Conservation (phyloP, 768 basidiomycete species). For the Suillus spraguei region DNA sequence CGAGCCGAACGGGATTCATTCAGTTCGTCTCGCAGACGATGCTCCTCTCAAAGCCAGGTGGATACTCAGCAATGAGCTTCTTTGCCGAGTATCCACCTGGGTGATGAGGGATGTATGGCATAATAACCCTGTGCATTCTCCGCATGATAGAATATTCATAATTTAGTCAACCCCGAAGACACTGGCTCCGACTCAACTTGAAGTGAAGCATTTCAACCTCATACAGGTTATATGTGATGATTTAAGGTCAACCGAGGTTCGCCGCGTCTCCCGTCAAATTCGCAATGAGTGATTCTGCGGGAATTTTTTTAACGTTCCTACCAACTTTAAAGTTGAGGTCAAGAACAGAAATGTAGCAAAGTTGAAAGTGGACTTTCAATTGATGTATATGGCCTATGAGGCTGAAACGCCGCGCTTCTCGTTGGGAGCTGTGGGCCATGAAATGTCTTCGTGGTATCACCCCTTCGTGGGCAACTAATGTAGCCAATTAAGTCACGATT, state of each 20-base stretch:
- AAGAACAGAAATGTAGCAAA: too few species aligned
- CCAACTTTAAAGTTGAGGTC: too few species aligned
- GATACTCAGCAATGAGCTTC: not conserved
- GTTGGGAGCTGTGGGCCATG: not conserved
- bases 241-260: not conserved
- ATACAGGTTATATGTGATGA: constrained; percentile 10
- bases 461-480: not conserved
- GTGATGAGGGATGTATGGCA: not conserved
- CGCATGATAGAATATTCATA: not conserved
- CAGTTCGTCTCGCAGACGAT: not conserved
- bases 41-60: not conserved
- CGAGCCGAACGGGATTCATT: not conserved
- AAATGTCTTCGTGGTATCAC: not conserved
- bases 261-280: not conserved
- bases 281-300: not conserved
- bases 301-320: too few species aligned
- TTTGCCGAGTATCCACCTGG: not conserved
- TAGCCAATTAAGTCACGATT: not conserved
- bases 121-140: constrained; percentile 4
- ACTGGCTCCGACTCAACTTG: constrained; percentile 7
- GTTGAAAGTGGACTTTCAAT: not conserved
- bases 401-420: not conserved
- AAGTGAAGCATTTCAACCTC: constrained; percentile 18
- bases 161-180: not conserved
- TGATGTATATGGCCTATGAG: not conserved